Evolutionary conservation across 176 grass and related monocot genomes (phyloP).

Genomic region (Chloris gayana): DNA sequence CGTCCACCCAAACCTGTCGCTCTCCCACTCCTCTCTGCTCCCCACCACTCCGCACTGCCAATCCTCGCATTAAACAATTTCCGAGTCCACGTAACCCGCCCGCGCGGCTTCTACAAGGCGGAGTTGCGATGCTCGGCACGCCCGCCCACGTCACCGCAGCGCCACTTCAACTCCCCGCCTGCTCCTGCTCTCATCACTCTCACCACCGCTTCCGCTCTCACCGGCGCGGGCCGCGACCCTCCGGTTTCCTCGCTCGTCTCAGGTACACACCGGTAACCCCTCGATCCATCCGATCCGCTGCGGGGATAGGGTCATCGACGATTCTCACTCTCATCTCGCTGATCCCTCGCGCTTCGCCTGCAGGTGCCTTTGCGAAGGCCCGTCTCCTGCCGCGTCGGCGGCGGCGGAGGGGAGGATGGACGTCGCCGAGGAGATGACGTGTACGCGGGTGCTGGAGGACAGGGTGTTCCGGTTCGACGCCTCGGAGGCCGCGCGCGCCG

Average conservation of each 20-base stretch:
- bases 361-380: slow-evolving; percentile 23
- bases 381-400: not conserved
- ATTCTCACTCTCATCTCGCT: not conserved
- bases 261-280: not conserved
- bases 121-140: slow-evolving; percentile 38
- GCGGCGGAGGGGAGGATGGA: not conserved
- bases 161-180: not conserved
- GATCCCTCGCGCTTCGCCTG: not conserved
- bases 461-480: slow-evolving; percentile 91
- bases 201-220: slow-evolving; percentile 5
- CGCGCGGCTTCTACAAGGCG: not conserved
- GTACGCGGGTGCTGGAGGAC: slow-evolving; percentile 61
- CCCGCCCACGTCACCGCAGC: not conserved
- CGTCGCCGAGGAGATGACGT: slow-evolving; percentile 46
- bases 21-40: not conserved
- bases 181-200: not conserved
- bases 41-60: not conserved
- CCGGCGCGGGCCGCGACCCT: not conserved
- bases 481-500: slow-evolving; percentile 53
- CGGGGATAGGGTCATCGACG: not conserved
- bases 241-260: not conserved
- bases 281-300: not conserved
- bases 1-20: not conserved
- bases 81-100: slow-evolving; percentile 29
- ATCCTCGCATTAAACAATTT: slow-evolving; percentile 28